phyloP scores from a whole-genome alignment of 345 rosid genomes.

The Dipteronia sinensis region DNA sequence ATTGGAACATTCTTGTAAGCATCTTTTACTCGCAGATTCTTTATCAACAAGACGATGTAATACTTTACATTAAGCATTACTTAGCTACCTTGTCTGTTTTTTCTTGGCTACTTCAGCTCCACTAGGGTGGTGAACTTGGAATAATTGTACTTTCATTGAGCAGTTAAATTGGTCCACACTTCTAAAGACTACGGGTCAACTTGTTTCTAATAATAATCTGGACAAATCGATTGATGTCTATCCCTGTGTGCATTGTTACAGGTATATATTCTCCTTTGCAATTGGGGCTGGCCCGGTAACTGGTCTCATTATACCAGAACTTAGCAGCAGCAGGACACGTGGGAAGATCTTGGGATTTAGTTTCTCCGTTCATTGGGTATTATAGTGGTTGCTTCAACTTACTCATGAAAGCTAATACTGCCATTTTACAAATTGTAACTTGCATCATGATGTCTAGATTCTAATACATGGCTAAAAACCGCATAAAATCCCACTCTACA shows the following conservation, averaged over 20 bases:
- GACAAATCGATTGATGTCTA: not conserved
- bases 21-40: not conserved
- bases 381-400: not conserved
- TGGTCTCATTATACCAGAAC: slow-evolving; percentile 74
- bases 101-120: not conserved
- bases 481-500: not conserved
- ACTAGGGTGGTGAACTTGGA: not conserved
- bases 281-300: slow-evolving; percentile 83
- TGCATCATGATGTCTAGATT: not conserved
- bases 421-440: slow-evolving; percentile 6
- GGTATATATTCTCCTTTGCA: slow-evolving; percentile 73
- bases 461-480: not conserved
- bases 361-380: slow-evolving; percentile 81
- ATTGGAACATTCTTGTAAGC: slow-evolving; percentile 74
- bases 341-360: slow-evolving; percentile 80
- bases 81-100: not conserved
- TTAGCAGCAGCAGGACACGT: slow-evolving; percentile 66
- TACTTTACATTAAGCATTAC: not conserved
- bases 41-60: not conserved
- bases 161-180: not conserved
- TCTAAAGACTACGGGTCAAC: not conserved
- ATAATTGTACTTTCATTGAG: not conserved
- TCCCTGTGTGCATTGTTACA: slow-evolving; percentile 22
- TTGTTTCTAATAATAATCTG: not conserved
- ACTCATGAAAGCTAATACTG: not conserved